phyloP scores from a whole-genome alignment of 1,139 yeast genomes.

The Nematodospora anomalae region DNA sequence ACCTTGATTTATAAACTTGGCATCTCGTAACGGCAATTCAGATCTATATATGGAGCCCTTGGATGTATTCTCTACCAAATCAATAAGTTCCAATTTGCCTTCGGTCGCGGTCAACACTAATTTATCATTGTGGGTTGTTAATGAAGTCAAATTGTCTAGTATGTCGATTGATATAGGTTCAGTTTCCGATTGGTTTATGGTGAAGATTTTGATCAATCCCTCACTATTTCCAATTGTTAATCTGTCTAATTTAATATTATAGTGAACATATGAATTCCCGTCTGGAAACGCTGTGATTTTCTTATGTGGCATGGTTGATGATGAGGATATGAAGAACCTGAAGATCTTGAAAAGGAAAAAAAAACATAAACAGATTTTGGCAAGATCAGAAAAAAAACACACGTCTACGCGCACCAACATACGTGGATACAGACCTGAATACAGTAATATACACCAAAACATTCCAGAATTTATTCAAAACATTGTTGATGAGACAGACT shows the following conservation, averaged over 20 bases:
- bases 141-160: conserved; percentile 40
- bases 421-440: neutral
- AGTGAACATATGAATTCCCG: conserved; percentile 47
- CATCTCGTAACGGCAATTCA: conserved; percentile 66
- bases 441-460: too few species aligned
- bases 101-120: conserved; percentile 33
- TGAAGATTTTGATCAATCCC: conserved; percentile 53
- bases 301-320: conserved; percentile 10
- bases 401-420: neutral
- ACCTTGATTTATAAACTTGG: conserved; percentile 69
- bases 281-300: conserved; percentile 42
- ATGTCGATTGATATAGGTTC: conserved; percentile 60
- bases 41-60: conserved; percentile 36
- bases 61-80: conserved; percentile 22
- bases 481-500: too few species aligned
- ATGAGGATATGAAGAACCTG: neutral
- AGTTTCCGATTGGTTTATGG: conserved; percentile 43
- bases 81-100: conserved; percentile 36
- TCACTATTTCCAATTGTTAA: conserved; percentile 52
- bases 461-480: too few species aligned
- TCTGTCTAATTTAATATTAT: conserved; percentile 30
- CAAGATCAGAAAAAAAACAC: neutral
- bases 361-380: neutral
- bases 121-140: conserved; percentile 25
- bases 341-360: neutral